phyloP scores from a whole-genome alignment of 306 rosid species.

The Urtica urens region DNA sequence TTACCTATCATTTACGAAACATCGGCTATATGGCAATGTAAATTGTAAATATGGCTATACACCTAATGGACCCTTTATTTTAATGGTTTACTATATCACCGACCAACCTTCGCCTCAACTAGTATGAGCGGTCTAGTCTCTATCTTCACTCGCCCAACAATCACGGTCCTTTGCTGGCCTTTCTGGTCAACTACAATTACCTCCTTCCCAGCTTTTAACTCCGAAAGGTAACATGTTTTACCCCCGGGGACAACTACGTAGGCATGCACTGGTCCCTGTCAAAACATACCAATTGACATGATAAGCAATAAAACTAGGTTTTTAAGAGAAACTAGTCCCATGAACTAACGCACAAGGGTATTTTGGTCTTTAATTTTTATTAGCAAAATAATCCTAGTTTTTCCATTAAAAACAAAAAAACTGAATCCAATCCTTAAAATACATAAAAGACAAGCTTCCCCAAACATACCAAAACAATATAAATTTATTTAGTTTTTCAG shows the following conservation, averaged over 20 bases:
- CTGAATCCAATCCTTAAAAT: too few species aligned
- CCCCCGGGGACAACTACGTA: constrained; percentile 83
- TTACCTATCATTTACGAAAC: too few species aligned
- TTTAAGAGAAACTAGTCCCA: background rate
- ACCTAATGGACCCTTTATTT: background rate
- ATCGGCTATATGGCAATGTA: too few species aligned
- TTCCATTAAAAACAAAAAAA: too few species aligned
- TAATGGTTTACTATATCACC: too few species aligned
- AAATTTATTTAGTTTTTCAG: too few species aligned
- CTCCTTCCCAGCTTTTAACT: constrained; percentile 73
- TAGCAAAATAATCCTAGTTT: too few species aligned
- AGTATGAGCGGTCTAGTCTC: constrained; percentile 75
- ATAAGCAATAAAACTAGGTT: background rate
- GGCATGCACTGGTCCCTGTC: constrained; percentile 77
- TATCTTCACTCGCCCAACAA: constrained; percentile 82
- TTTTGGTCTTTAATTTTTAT: background rate
- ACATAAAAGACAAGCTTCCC: too few species aligned
- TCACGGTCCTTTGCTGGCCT: constrained; percentile 57
- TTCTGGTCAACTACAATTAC: constrained; percentile 66
- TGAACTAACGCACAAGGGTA: background rate
- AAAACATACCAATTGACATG: background rate
- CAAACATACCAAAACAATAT: too few species aligned
- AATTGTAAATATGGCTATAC: too few species aligned
- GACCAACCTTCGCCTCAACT: constrained; percentile 77
- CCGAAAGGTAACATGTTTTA: constrained; percentile 76